Conservation (phyloP, 2,329 filamentous ascomycete species). For the Phaeoacremonium minimum region DNA sequence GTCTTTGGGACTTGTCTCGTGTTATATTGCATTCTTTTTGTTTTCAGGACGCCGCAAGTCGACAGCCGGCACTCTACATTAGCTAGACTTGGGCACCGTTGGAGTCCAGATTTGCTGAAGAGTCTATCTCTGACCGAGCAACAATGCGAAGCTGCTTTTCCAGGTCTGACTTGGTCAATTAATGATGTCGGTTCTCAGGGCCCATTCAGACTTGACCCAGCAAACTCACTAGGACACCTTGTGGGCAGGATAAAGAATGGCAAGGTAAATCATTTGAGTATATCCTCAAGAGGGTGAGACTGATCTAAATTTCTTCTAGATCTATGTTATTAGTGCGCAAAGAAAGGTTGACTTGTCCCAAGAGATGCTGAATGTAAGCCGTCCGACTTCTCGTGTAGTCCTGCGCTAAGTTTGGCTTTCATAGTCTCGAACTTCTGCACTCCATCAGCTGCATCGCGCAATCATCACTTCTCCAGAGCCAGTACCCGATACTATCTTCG, state of each 20-base stretch:
- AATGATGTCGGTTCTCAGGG: slow-evolving; percentile 38
- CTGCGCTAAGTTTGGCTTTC: background rate
- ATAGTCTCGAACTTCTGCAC: slow-evolving; percentile 43
- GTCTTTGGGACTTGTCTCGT: no score
- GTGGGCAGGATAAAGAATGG: slow-evolving; percentile 37
- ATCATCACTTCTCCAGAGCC: slow-evolving; percentile 42
- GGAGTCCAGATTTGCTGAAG: slow-evolving; percentile 18
- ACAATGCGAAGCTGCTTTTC: slow-evolving; percentile 39
- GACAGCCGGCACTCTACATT: no score
- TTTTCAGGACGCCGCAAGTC: no score
- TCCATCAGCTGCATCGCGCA: slow-evolving; percentile 50
- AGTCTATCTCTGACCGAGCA: slow-evolving; percentile 33
- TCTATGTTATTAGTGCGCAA: slow-evolving; percentile 39
- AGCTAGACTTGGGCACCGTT: no score
- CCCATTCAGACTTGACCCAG: slow-evolving; percentile 33
- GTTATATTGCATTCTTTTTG: no score
- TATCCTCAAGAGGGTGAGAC: no score
- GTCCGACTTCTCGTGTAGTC: background rate
- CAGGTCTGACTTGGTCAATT: slow-evolving; percentile 40
- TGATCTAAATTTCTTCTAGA: slow-evolving; percentile 22
- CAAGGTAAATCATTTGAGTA: slow-evolving; percentile 27
- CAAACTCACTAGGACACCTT: slow-evolving; percentile 31
- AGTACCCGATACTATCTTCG: slow-evolving; percentile 46
- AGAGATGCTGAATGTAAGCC: slow-evolving; percentile 34
- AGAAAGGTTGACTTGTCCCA: slow-evolving; percentile 31